Conservation (phyloP, 139 green algal genomes). For the Chlamydomonas applanata region DNA sequence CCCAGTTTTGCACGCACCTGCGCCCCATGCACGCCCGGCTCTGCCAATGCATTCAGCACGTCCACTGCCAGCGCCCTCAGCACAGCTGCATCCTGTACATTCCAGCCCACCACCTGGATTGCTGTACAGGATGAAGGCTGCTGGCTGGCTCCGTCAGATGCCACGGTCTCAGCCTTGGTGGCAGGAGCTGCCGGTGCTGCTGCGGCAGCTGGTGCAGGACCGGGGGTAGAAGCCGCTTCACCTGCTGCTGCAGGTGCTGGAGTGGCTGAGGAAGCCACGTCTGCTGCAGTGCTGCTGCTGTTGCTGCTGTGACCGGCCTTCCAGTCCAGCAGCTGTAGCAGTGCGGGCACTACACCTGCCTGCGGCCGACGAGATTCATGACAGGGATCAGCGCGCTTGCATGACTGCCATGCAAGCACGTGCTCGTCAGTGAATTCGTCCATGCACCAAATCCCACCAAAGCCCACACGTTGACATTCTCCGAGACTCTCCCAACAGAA, state of each 20-base stretch:
- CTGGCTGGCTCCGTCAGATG: not conserved
- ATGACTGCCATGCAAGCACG: constrained; percentile 18
- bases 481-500: too few relatives aligned
- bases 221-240: not conserved
- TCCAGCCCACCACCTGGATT: not conserved
- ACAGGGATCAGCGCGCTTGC: too few relatives aligned
- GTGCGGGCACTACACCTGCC: constrained; percentile 21
- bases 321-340: constrained; percentile 79
- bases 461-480: too few relatives aligned
- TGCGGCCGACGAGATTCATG: constrained; percentile 12
- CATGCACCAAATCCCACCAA: too few relatives aligned
- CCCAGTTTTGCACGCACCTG: constrained; percentile 5
- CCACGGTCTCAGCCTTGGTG: not conserved
- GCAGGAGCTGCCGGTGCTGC: not conserved
- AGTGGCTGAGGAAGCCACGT: too few relatives aligned
- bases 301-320: not conserved
- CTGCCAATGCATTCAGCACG: constrained; percentile 68
- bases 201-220: not conserved
- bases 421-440: too few relatives aligned
- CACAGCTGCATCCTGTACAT: constrained; percentile 58
- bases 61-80: constrained; percentile 77
- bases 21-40: constrained; percentile 43
- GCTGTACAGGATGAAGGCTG: not conserved
- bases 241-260: too few relatives aligned
- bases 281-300: too few relatives aligned